Conservation (phyloP, 2,329 filamentous ascomycete genomes). For the Corniculantispora saksenae region DNA sequence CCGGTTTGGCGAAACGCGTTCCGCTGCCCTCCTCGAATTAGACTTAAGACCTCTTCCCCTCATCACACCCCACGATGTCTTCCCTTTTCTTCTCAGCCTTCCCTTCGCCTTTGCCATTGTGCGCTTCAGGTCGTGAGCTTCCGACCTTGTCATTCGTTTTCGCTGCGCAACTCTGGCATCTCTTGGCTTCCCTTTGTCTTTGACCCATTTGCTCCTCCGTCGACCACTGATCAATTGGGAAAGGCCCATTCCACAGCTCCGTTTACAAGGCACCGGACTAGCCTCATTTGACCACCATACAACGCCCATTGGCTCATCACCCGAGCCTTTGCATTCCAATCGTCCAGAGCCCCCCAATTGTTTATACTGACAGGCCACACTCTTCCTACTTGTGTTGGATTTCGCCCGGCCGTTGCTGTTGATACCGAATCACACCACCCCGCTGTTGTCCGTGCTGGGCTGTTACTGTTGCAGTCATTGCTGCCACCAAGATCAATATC, state of each 20-base stretch:
- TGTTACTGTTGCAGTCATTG: neutral
- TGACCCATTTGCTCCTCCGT: neutral
- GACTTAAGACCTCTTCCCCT: conserved; percentile 13
- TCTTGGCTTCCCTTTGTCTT: neutral
- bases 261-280: neutral
- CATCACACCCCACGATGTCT: neutral
- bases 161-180: neutral
- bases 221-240: neutral
- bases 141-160: neutral
- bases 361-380: neutral
- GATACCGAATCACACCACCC: conserved; percentile 8
- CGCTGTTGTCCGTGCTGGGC: neutral
- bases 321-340: conserved; percentile 2
- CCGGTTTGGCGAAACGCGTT: conserved; percentile 6
- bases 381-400: neutral
- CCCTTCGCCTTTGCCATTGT: neutral
- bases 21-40: conserved; percentile 4
- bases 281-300: neutral
- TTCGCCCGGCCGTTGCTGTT: conserved; percentile 1
- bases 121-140: neutral
- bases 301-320: neutral
- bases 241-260: conserved; percentile 12
- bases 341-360: neutral
- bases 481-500: neutral
- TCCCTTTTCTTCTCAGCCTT: neutral